Base-by-base conservation (phyloP, 2,329 filamentous ascomycete genomes). In the Curvularia sp. region DNA sequence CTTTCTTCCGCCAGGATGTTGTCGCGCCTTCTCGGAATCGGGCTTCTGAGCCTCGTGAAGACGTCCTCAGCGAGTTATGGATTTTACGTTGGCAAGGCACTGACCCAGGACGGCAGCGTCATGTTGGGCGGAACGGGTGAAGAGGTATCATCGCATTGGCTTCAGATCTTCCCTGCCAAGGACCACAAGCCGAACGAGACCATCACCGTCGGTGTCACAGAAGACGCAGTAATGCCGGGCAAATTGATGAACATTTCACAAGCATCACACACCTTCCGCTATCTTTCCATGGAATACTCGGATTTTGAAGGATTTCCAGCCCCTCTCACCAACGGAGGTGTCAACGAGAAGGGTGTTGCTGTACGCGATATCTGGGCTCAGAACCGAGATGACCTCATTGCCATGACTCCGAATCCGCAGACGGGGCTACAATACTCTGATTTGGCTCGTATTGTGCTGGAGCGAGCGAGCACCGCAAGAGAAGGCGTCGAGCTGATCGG, bases 111-210 rank as follows among this genome's bases (percentile, higher is more conserved):
- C 59, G 79, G 78, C 30, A 76, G 74, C 35, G 79, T 82, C 26
- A 72, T 82, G 43, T 68, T 82, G 20, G 80, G 80, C 58, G 79
- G 80, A 22, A 82, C 80, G 4, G 80, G 80, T 44, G 81, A 83
- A 59, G 80, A 82, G 61, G 79, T 82, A 0, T 82, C 80, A 0
- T 79, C 76, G 8, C 80, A 82, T 57, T 82, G 80, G 79, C 77
- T 82, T 24, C 77, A 82, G 55, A 69, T 82, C 31, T 82, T 82
- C 47, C 73, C 79, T 0, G 79, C 78, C 1, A 69, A 65, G 31
- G 75, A 81, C 46, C 73, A 82, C 50, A 63, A 73, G 1, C 42
- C 77, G 0, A 81, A 82, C 49, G 77, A 75, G 0, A 81, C 78
- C 0, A 75, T 82, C 50, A 75, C 71, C 44, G 78, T 80, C 8